Evolutionary conservation across 371 early-diverging fungal species (phyloP).

Genomic region (Choanephora cucurbitarum): DNA sequence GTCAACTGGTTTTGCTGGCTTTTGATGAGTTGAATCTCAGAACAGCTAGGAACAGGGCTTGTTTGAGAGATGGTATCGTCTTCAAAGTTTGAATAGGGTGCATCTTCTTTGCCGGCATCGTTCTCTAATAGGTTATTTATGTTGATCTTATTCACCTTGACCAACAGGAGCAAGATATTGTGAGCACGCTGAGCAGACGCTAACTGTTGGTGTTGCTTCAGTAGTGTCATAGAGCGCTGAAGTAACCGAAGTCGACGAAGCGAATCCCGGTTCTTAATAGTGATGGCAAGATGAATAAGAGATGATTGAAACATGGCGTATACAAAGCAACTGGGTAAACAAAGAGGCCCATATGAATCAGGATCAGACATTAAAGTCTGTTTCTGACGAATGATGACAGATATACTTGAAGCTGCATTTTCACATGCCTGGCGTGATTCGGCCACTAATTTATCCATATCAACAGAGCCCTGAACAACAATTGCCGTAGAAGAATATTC

Average conservation of each 20-base stretch:
- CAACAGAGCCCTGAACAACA: constrained; percentile 7
- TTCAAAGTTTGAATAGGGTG: neutral
- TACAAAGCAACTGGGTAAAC: constrained; percentile 47
- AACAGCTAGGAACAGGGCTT: neutral
- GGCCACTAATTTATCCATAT: constrained; percentile 31
- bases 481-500: constrained; percentile 19
- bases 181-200: constrained; percentile 36
- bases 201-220: constrained; percentile 32
- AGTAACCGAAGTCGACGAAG: constrained; percentile 17
- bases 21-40: neutral
- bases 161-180: constrained; percentile 37
- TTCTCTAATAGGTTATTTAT: constrained; percentile 12
- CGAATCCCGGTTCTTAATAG: constrained; percentile 28
- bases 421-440: constrained; percentile 37
- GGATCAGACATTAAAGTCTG: constrained; percentile 25
- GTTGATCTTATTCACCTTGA: constrained; percentile 30
- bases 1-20: neutral
- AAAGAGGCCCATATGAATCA: constrained; percentile 31
- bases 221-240: constrained; percentile 23
- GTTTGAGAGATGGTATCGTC: neutral
- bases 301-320: constrained; percentile 53
- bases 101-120: constrained; percentile 7
- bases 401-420: constrained; percentile 35
- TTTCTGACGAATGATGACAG: constrained; percentile 28
- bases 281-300: constrained; percentile 37